Conservation (phyloP, 139 green algal genomes). For the Nannochloris sp. region DNA sequence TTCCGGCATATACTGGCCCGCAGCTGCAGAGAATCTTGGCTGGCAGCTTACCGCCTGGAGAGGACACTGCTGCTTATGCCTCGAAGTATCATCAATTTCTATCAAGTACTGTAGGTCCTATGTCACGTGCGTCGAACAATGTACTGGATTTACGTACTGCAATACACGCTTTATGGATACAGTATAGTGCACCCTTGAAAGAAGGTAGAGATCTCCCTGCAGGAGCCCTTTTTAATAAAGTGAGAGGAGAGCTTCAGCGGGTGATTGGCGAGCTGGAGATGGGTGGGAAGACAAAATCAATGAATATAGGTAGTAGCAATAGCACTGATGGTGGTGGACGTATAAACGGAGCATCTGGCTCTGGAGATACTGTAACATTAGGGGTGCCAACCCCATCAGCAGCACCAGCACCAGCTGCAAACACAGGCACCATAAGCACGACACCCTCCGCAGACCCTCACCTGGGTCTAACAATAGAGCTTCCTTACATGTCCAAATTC, state of each 20-base stretch:
- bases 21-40: slow-evolving; percentile 18
- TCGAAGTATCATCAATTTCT: slow-evolving; percentile 10
- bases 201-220: slow-evolving; percentile 6
- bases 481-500: slow-evolving; percentile 41
- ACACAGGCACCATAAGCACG: neutral
- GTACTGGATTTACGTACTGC: slow-evolving; percentile 13
- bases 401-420: neutral
- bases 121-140: slow-evolving; percentile 17
- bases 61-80: too few species aligned
- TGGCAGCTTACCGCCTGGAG: neutral
- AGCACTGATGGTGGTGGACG: neutral
- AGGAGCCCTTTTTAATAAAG: slow-evolving; percentile 3
- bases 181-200: slow-evolving; percentile 21
- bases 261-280: neutral
- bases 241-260: slow-evolving; percentile 3
- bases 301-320: neutral
- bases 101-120: neutral
- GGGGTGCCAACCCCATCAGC: neutral
- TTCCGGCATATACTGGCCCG: slow-evolving; percentile 15
- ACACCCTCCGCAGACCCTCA: neutral
- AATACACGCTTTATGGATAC: slow-evolving; percentile 5
- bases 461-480: slow-evolving; percentile 32
- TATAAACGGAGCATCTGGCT: too few species aligned
- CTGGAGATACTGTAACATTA: too few species aligned
- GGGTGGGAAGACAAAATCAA: neutral